These are phyloP conservation scores for Prunus salicina DNA, from an alignment of 306 rosid species.

Conservation along the genomic window DNA sequence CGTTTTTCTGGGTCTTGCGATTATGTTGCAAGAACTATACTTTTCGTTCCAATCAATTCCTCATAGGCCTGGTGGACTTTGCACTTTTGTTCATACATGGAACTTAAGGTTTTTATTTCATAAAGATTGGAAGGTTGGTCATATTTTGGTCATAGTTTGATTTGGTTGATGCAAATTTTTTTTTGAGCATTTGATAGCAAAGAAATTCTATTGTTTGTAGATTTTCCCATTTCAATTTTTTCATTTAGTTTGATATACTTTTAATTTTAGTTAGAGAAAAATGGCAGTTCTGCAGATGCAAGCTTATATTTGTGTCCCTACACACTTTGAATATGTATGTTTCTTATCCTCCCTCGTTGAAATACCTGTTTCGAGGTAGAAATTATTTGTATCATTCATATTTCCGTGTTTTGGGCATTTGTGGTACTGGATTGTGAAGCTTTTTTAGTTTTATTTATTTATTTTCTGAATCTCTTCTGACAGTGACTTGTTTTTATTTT, in stretches of 20 bases:
- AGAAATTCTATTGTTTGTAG: background rate
- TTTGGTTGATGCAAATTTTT: background rate
- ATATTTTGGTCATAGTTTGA: background rate
- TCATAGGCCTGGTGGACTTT: background rate
- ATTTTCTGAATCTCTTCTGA: background rate
- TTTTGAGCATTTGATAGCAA: background rate
- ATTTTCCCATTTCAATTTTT: background rate
- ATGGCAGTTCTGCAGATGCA: background rate
- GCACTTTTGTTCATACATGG: background rate
- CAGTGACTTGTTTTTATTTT: background rate
- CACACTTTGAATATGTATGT: background rate
- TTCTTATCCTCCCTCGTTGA: background rate
- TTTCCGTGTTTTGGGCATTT: background rate
- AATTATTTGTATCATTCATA: no score
- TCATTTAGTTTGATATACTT: background rate
- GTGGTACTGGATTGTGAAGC: background rate
- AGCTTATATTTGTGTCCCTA: background rate
- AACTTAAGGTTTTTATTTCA: background rate
- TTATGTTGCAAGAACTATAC: background rate
- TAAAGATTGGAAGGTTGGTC: background rate
- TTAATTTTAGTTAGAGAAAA: background rate
- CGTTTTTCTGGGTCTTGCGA: background rate
- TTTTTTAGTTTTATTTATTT: background rate
- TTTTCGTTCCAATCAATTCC: background rate
- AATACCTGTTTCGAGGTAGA: background rate